A percentile compares a stretch with the other conserved stretches of the same genome.
Evolutionary conservation across 306 rosid genomes (phyloP).

Genomic region (Inga laurina): DNA sequence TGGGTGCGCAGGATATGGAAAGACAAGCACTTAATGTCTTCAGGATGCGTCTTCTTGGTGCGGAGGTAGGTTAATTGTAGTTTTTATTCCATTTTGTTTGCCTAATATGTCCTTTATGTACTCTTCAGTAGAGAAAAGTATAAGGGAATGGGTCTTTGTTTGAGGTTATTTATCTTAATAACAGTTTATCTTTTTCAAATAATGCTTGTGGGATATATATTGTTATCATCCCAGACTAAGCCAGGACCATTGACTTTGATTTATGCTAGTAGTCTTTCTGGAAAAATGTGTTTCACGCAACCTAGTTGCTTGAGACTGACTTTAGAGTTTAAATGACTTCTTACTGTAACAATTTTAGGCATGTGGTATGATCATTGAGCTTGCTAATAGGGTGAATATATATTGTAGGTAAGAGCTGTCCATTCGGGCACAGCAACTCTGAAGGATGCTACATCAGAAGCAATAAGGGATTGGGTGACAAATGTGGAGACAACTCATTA

Average conservation of each 20-base stretch:
- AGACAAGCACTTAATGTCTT: constrained; percentile 95
- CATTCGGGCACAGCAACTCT: constrained; percentile 96
- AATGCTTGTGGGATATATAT: constrained; percentile 8
- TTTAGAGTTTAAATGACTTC: neutral
- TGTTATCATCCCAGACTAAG: neutral
- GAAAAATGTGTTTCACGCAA: constrained; percentile 4
- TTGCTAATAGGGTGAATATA: constrained; percentile 18
- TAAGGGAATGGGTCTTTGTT: neutral
- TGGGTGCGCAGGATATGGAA: constrained; percentile 99
- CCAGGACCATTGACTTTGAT: neutral
- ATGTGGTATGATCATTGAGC: neutral
- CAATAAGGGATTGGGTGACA: constrained; percentile 99
- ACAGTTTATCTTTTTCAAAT: neutral
- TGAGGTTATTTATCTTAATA: neutral
- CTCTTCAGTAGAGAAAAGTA: neutral
- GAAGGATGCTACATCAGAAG: constrained; percentile 98
- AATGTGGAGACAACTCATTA: constrained; percentile 98
- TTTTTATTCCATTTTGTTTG: constrained; percentile 15
- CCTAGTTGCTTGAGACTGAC: constrained; percentile 17
- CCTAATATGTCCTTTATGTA: constrained; percentile 11
- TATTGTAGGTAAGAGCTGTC: constrained; percentile 78
- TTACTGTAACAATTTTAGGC: neutral
- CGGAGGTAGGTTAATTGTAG: constrained; percentile 67
- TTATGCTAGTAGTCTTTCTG: neutral
- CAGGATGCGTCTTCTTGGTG: constrained; percentile 97